These are phyloP conservation scores for Somion occarium DNA, from an alignment of 1,284 basidiomycete genomes.

Conservation along the genomic window DNA sequence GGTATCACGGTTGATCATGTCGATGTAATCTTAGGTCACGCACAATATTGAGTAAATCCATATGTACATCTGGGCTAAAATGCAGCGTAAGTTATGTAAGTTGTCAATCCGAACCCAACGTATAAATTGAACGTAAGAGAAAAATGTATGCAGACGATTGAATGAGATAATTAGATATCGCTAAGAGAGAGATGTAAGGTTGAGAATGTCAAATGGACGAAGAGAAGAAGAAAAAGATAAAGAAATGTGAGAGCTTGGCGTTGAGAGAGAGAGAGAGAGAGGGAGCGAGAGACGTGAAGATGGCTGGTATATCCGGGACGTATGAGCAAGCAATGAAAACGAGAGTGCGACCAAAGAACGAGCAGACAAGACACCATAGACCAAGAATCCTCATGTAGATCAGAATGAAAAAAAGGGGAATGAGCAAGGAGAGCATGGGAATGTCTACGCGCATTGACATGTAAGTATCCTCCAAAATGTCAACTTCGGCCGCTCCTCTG, in stretches of 20 bases:
- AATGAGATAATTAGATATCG: background rate
- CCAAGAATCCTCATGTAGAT: background rate
- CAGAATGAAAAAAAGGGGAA: background rate
- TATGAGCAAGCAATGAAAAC: background rate
- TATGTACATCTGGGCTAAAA: no score
- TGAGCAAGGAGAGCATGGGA: background rate
- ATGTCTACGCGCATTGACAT: conserved; percentile 62
- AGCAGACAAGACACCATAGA: background rate
- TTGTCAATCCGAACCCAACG: background rate
- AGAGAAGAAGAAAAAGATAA: conserved; percentile 1
- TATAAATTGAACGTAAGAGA: no score
- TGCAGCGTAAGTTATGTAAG: no score
- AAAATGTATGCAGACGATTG: background rate
- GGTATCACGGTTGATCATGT: no score
- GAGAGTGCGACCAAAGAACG: background rate
- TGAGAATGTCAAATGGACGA: background rate
- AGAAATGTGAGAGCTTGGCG: background rate
- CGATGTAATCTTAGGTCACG: no score
- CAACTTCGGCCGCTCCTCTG: conserved; percentile 50
- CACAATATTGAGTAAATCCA: no score
- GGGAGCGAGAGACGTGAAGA: conserved; percentile 5
- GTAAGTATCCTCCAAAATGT: conserved; percentile 65
- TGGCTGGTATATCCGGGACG: background rate
- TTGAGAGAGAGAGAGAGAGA: conserved; percentile 10
- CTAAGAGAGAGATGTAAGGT: background rate